These are phyloP conservation scores for Penicillium malachiteum DNA, from an alignment of 495 filamentous ascomycete species.

Conservation along the genomic window DNA sequence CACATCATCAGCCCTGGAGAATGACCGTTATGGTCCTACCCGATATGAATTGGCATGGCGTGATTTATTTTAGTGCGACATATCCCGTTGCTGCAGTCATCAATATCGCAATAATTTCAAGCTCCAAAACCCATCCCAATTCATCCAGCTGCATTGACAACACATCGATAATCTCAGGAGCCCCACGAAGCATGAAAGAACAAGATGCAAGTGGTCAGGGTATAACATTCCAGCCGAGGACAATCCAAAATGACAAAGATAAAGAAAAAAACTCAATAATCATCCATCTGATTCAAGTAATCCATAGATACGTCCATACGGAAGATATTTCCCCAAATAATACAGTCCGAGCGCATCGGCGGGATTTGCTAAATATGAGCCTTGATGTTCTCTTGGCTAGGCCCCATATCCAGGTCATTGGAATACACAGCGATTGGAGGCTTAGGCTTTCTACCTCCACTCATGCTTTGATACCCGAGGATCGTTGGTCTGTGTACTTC, in stretches of 20 bases:
- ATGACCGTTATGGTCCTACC: background rate
- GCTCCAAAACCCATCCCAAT: background rate
- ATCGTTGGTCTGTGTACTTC: too few relatives aligned
- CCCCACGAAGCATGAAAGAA: too few relatives aligned
- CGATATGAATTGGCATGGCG: background rate
- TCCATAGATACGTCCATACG: too few relatives aligned
- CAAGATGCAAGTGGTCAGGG: too few relatives aligned
- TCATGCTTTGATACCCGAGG: too few relatives aligned
- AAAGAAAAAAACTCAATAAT: too few relatives aligned
- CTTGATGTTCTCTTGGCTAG: background rate
- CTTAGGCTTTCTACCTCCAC: background rate
- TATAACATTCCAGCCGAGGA: too few relatives aligned
- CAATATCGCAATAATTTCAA: background rate
- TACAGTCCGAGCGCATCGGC: background rate
- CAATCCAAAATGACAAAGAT: too few relatives aligned
- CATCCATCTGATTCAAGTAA: background rate
- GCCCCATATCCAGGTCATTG: conserved; percentile 1
- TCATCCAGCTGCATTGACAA: background rate
- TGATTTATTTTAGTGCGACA: background rate
- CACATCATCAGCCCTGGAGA: too few relatives aligned
- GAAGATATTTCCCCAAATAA: background rate
- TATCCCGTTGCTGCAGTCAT: background rate
- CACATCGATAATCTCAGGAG: too few relatives aligned
- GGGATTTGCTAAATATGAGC: background rate
- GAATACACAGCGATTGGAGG: background rate